Conservation (phyloP, 257 asterid species). For the Henckelia pumila region DNA sequence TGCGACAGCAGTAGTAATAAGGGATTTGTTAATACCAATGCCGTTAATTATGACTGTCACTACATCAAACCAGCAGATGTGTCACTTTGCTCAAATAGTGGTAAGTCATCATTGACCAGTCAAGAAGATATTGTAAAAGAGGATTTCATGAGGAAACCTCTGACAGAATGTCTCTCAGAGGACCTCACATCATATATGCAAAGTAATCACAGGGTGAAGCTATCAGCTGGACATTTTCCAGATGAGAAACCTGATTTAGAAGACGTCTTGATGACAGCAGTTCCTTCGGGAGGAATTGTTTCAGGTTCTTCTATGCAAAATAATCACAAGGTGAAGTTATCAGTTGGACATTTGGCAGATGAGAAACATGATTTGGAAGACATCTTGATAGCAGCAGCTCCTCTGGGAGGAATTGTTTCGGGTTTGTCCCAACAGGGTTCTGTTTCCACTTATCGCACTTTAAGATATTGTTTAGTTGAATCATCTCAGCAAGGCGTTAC, state of each 20-base stretch:
- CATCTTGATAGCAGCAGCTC: conserved; percentile 36
- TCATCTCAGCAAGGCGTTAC: conserved; percentile 66
- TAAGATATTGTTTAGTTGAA: conserved; percentile 64
- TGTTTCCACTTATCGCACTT: conserved; percentile 32
- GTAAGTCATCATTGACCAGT: conserved; percentile 51
- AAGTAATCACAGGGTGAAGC: conserved; percentile 32
- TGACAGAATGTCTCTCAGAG: conserved; percentile 29
- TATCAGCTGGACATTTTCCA: conserved; percentile 41
- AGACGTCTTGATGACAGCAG: conserved; percentile 35
- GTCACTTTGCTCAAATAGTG: conserved; percentile 46
- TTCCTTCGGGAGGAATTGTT: conserved; percentile 41
- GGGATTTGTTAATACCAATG: conserved; percentile 40
- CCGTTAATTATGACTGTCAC: conserved; percentile 35
- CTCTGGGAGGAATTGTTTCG: conserved; percentile 41
- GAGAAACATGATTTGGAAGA: conserved; percentile 37
- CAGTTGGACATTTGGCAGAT: conserved; percentile 40
- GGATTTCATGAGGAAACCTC: conserved; percentile 31
- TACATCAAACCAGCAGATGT: conserved; percentile 31
- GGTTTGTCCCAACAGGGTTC: conserved; percentile 36
- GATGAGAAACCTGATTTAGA: conserved; percentile 37
- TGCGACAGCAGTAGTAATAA: conserved; percentile 38
- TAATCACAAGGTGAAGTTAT: conserved; percentile 33
- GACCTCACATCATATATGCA: conserved; percentile 33
- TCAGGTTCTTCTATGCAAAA: conserved; percentile 34
- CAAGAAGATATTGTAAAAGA: conserved; percentile 40